Evolutionary conservation across 148 eudicot species (phyloP).

Genomic region (Selenicereus undatus): DNA sequence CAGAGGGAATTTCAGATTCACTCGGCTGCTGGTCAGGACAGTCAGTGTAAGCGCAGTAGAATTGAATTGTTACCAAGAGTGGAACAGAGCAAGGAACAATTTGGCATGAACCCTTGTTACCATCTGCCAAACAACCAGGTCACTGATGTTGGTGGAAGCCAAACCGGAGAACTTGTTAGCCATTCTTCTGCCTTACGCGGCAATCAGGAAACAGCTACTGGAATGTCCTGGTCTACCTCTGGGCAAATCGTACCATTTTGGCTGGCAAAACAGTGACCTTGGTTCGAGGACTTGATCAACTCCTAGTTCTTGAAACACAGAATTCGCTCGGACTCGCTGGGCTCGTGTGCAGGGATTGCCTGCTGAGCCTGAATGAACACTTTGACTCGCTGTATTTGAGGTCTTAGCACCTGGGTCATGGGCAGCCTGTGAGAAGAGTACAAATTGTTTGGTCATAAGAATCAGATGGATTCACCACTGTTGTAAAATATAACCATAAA

Average conservation of each 20-base stretch:
- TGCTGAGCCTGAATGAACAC: neutral
- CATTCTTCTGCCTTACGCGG: conserved; percentile 26
- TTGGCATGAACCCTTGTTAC: conserved; percentile 17
- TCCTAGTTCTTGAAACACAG: neutral
- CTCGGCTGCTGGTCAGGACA: conserved; percentile 22
- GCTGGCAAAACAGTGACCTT: conserved; percentile 34
- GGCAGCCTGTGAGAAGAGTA: neutral
- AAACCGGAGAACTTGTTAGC: conserved; percentile 8
- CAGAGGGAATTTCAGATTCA: conserved; percentile 16
- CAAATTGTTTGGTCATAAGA: neutral
- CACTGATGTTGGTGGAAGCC: conserved; percentile 18
- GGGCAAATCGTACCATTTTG: conserved; percentile 42
- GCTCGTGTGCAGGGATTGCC: neutral
- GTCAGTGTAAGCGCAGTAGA: conserved; percentile 32
- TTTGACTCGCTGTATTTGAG: neutral
- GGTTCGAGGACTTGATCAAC: neutral
- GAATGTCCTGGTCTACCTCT: conserved; percentile 31
- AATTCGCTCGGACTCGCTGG: neutral
- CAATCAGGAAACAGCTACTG: conserved; percentile 19
- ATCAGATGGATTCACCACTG: neutral
- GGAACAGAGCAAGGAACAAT: conserved; percentile 30
- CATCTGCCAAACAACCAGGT: conserved; percentile 21
- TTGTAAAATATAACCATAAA: conserved; percentile 20
- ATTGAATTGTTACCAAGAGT: conserved; percentile 16
- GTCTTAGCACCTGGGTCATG: neutral